phyloP scores from a whole-genome alignment of 2,329 filamentous ascomycete genomes.

The Cladophialophora psammophila region DNA sequence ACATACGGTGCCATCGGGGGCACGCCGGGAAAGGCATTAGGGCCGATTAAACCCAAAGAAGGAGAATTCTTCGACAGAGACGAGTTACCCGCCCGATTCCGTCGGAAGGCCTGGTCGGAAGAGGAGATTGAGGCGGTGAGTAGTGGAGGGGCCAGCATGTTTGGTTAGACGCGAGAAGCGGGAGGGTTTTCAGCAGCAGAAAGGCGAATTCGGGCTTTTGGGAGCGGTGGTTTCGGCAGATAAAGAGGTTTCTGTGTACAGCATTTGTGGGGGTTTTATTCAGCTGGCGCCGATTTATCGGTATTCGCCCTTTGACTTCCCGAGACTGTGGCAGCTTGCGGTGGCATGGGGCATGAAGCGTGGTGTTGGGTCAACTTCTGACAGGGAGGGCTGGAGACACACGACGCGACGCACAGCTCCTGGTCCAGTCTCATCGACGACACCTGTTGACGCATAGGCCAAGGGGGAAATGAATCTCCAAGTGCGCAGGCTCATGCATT shows the following conservation, averaged over 20 bases:
- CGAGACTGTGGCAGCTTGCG: background rate
- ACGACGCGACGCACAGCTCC: background rate
- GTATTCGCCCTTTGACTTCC: background rate
- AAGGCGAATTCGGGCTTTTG: background rate
- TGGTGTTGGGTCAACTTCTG: background rate
- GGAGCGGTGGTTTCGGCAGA: background rate
- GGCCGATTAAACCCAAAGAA: conserved; percentile 71
- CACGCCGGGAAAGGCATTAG: conserved; percentile 72
- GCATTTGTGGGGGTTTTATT: background rate
- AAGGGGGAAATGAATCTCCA: background rate
- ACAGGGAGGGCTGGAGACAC: background rate
- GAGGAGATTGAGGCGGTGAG: conserved; percentile 96
- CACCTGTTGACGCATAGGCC: background rate
- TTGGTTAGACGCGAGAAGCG: conserved; percentile 51
- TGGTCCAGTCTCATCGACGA: background rate
- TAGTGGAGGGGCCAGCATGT: conserved; percentile 82
- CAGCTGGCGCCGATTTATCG: background rate
- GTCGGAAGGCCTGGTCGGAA: conserved; percentile 73
- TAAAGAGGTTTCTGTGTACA: background rate
- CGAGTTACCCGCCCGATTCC: conserved; percentile 86
- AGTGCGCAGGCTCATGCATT: background rate
- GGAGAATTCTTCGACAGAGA: conserved; percentile 88
- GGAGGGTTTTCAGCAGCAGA: background rate
- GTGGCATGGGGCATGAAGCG: background rate
- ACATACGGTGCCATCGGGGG: conserved; percentile 61